These are phyloP conservation scores for Spathaspora passalidarum DNA, from an alignment of 805 yeast genomes.

Conservation along the genomic window DNA sequence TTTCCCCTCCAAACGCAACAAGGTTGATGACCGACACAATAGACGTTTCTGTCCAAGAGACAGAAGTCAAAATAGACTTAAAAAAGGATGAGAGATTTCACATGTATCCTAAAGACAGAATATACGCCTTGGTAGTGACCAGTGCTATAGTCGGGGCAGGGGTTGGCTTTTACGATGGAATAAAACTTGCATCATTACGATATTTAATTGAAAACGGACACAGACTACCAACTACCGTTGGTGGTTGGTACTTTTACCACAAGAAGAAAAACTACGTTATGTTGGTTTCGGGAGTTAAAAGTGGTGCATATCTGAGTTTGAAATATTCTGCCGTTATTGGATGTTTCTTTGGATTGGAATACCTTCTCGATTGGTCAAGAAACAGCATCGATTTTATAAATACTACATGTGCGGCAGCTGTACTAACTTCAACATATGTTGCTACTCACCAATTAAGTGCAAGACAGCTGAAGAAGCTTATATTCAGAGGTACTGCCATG, in stretches of 20 bases:
- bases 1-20: background rate
- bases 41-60: background rate
- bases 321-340: conserved; percentile 43
- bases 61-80: conserved; percentile 1
- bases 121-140: conserved; percentile 38
- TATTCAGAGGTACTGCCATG: conserved; percentile 51
- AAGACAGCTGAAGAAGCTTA: conserved; percentile 40
- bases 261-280: conserved; percentile 78
- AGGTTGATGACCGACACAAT: conserved; percentile 3
- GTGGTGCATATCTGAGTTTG: conserved; percentile 41
- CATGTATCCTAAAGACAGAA: conserved; percentile 44
- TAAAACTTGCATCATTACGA: conserved; percentile 50
- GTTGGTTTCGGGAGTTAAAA: conserved; percentile 49
- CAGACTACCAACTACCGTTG: conserved; percentile 69
- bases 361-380: conserved; percentile 47
- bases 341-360: conserved; percentile 59
- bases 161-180: conserved; percentile 62
- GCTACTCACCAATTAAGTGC: conserved; percentile 38
- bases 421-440: conserved; percentile 54
- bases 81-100: conserved; percentile 44
- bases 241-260: conserved; percentile 88
- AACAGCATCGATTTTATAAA: conserved; percentile 60
- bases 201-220: conserved; percentile 81
- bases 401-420: conserved; percentile 56
- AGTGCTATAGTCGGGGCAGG: conserved; percentile 41